These are phyloP conservation scores for Amanita pallidorosea DNA, from an alignment of 768 basidiomycete species.

Conservation along the genomic window DNA sequence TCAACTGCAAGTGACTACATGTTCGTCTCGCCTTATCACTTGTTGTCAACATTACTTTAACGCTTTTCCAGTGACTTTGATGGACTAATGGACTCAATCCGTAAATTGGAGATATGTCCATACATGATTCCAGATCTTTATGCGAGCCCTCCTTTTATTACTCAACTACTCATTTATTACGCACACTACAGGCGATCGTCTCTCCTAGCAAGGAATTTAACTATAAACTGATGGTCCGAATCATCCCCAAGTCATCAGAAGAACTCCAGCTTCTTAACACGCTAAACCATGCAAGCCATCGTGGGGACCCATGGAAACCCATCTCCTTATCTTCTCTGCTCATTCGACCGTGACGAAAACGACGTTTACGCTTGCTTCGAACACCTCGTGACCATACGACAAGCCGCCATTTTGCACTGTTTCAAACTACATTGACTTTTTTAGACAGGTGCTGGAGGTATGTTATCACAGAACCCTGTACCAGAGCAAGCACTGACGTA, in stretches of 20 bases:
- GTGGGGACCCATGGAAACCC: slow-evolving; percentile 48
- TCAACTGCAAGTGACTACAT: slow-evolving; percentile 8
- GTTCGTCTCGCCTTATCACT: neutral
- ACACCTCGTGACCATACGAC: slow-evolving; percentile 31
- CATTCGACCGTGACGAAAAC: slow-evolving; percentile 28
- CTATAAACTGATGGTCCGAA: slow-evolving; percentile 30
- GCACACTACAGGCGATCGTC: slow-evolving; percentile 19
- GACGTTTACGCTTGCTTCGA: slow-evolving; percentile 33
- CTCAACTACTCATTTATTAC: slow-evolving; percentile 10
- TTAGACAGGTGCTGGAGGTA: slow-evolving; percentile 40
- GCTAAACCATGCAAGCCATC: slow-evolving; percentile 31
- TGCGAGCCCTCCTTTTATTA: neutral
- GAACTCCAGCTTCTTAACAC: slow-evolving; percentile 31
- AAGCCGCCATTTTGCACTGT: slow-evolving; percentile 34
- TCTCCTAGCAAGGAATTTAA: slow-evolving; percentile 11
- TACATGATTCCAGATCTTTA: slow-evolving; percentile 7
- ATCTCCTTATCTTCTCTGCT: slow-evolving; percentile 32
- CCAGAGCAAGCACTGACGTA: neutral
- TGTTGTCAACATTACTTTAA: neutral
- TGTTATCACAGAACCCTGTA: neutral
- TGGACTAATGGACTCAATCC: slow-evolving; percentile 13
- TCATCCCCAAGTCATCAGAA: slow-evolving; percentile 20
- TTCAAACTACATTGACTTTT: slow-evolving; percentile 39
- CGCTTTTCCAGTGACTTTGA: slow-evolving; percentile 11
- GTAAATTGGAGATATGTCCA: slow-evolving; percentile 11